Evolutionary conservation across 768 basidiomycete species (phyloP), one percentile per base, ranked within the genome.

Genomic region (Psilocybe cubensis): DNA sequence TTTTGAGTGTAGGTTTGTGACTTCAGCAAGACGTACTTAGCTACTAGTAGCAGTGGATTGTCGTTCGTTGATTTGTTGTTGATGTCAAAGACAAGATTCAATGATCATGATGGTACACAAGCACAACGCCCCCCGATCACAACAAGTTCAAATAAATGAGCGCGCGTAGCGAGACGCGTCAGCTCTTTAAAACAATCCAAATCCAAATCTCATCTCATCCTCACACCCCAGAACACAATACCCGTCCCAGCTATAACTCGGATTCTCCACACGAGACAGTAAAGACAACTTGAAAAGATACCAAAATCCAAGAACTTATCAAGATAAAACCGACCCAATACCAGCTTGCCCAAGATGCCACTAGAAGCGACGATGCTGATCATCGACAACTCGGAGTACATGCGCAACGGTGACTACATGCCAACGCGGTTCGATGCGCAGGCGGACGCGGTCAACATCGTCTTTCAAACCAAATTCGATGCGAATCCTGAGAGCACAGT

Each of bases 401-500:
- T 97, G 89, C 86, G 95, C 56, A 96, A 97, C 69, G 94, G 94
- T 10, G 94, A 96, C 74, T 96, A 94, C 72, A 76, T 78, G 53
- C 94, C 94, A 45, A 87, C 88, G 31, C 85, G 96, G 60, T 94
- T 94, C 68, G 87, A 89, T 28, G 94, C 96, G 1, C 97, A 98
- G 74, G 76, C 88, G 6, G 95, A 98, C 74, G 92, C 96, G 2
- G 91, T 96, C 62, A 94, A 85, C 55, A 85, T 88, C 55, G 82
- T 98, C 65, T 95, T 97, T 72, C 88, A 89, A 70, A 87, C 92
- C 52, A 99, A 99, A 82, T 90, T 90, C 64, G 89, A 93, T 70
- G 90, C 94, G 23, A 98, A 99, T 76, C 94, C 96, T 17, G 97
- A 99, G 77, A 98, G 92, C 74, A 94, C 94, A 10, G 96, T 98